Conservation (phyloP, 2,329 filamentous ascomycete genomes). For the Arachnomyces sp. region DNA sequence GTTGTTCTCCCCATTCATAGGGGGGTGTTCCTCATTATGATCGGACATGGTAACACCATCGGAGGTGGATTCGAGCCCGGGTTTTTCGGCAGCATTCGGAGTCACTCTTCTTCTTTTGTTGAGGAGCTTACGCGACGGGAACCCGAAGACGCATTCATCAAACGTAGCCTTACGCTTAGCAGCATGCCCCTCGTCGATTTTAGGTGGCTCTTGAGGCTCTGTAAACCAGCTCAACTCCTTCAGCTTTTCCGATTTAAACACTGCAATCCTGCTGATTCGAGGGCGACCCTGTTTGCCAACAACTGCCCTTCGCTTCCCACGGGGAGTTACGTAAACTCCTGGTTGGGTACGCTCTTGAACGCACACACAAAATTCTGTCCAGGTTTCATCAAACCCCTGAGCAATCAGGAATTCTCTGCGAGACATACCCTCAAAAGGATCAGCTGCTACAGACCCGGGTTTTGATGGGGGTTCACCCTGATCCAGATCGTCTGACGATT, state of each 20-base stretch:
- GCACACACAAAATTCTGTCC: constrained; percentile 33
- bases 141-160: too few relatives aligned
- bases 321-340: constrained; percentile 35
- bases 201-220: too few relatives aligned
- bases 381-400: constrained; percentile 32
- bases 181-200: constrained; percentile 8
- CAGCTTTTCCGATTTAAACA: constrained; percentile 30
- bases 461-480: constrained; percentile 12
- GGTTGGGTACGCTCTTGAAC: constrained; percentile 28
- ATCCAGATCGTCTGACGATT: too few relatives aligned
- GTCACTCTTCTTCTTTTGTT: constrained; percentile 7
- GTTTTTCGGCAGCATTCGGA: constrained; percentile 8
- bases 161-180: background rate
- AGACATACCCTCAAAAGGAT: constrained; percentile 23
- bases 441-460: constrained; percentile 7
- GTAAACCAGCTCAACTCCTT: constrained; percentile 29
- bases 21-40: background rate
- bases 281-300: constrained; percentile 32
- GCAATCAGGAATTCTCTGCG: constrained; percentile 32
- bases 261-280: constrained; percentile 29
- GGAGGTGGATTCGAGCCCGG: background rate
- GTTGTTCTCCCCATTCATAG: background rate
- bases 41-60: background rate
- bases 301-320: constrained; percentile 29
- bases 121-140: too few relatives aligned